A percentile compares a stretch with the other conserved stretches of the same genome.
These are phyloP conservation scores for Rhizopogon salebrosus DNA, from an alignment of 768 basidiomycete species.

Conservation along the genomic window DNA sequence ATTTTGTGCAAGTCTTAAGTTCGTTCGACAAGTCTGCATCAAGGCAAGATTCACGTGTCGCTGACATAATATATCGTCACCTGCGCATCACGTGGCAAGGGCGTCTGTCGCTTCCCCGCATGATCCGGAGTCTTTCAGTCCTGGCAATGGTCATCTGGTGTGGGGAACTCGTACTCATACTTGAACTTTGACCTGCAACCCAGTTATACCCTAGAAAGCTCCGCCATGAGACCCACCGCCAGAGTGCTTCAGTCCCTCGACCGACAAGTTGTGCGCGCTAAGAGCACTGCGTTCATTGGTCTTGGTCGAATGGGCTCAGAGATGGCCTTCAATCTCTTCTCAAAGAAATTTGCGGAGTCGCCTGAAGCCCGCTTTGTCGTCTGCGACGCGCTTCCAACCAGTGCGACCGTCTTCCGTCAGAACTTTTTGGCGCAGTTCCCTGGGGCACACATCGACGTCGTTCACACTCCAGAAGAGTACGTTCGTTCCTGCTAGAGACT, in stretches of 20 bases:
- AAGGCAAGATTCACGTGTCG: background rate
- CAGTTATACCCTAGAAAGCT: background rate
- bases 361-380: constrained; percentile 63
- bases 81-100: background rate
- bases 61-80: constrained; percentile 6
- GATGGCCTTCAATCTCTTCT: constrained; percentile 84
- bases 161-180: background rate
- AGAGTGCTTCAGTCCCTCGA: constrained; percentile 36
- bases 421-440: constrained; percentile 57
- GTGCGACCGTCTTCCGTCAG: constrained; percentile 49
- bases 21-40: too few relatives aligned
- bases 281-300: constrained; percentile 74
- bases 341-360: constrained; percentile 54
- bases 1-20: too few relatives aligned
- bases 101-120: background rate
- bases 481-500: constrained; percentile 24
- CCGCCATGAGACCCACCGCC: constrained; percentile 46
- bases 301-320: constrained; percentile 86
- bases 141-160: too few relatives aligned
- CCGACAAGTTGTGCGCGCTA: constrained; percentile 33
- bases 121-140: background rate
- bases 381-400: constrained; percentile 68
- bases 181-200: background rate
- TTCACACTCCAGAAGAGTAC: constrained; percentile 66
- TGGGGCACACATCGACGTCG: constrained; percentile 52